A percentile compares a stretch with the other conserved stretches of the same genome.
phyloP scores from a whole-genome alignment of 345 rosid species.

The Anacardium occidentale region DNA sequence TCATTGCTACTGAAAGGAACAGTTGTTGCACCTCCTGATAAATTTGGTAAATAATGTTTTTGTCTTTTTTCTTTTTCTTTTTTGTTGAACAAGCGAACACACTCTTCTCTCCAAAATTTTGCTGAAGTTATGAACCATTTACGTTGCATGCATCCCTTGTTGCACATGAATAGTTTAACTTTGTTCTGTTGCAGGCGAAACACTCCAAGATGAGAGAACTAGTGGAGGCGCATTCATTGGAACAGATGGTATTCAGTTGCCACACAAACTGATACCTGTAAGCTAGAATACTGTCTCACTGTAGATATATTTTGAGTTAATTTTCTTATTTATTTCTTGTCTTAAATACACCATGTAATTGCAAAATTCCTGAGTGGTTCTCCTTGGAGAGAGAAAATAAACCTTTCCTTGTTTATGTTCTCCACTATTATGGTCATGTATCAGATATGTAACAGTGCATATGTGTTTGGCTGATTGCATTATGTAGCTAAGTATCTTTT shows the following conservation, averaged over 20 bases:
- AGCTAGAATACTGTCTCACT: constrained; percentile 23
- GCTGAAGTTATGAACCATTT: background rate
- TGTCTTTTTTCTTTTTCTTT: constrained; percentile 4
- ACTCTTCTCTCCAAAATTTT: background rate
- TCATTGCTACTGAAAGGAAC: constrained; percentile 88
- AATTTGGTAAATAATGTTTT: constrained; percentile 61
- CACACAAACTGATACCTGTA: constrained; percentile 87
- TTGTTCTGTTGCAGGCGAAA: constrained; percentile 63
- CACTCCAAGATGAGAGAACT: constrained; percentile 77
- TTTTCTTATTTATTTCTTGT: constrained; percentile 17
- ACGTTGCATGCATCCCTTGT: background rate
- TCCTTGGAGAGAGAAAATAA: background rate
- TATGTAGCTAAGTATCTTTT: background rate
- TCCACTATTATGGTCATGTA: too few species aligned
- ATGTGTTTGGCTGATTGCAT: background rate
- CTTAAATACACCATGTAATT: background rate
- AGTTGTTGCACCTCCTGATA: constrained; percentile 97
- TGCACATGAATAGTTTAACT: background rate
- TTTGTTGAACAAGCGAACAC: background rate
- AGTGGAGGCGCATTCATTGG: constrained; percentile 83
- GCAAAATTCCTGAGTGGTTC: background rate
- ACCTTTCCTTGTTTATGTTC: background rate
- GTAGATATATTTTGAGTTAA: constrained; percentile 13
- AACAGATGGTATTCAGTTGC: constrained; percentile 80
- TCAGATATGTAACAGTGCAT: background rate